A percentile compares a stretch with the other conserved stretches of the same genome.
Conservation (phyloP, 495 filamentous ascomycete genomes). For the Talaromyces liani region DNA sequence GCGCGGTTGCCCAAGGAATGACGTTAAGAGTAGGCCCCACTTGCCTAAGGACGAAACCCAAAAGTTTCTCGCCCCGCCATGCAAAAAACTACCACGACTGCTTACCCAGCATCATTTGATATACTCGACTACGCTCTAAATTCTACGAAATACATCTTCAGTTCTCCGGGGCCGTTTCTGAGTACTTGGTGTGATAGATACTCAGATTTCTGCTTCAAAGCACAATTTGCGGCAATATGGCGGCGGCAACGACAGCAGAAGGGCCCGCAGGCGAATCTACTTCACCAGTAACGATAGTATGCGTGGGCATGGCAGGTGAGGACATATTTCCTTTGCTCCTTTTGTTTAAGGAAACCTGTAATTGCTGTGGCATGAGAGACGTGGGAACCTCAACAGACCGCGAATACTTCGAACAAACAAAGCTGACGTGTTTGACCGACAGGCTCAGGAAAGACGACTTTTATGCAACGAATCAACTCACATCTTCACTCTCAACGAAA, state of each 20-base stretch:
- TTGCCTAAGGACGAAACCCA: background rate
- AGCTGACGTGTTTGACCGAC: background rate
- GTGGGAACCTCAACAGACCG: background rate
- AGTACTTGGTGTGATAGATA: background rate
- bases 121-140: background rate
- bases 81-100: background rate
- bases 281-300: constrained; percentile 71
- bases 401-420: background rate
- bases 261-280: constrained; percentile 8
- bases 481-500: constrained; percentile 69
- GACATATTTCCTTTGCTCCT: background rate
- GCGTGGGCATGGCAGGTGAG: constrained; percentile 89
- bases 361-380: background rate
- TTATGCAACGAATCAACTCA: constrained; percentile 95
- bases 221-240: background rate
- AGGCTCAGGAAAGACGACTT: constrained; percentile 96
- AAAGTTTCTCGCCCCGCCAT: background rate
- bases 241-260: background rate
- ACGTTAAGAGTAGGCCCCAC: background rate
- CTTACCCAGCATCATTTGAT: background rate
- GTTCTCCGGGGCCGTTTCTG: background rate
- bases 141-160: background rate
- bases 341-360: background rate
- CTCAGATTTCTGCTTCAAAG: background rate
- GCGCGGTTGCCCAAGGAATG: background rate